Evolutionary conservation across 2,329 filamentous ascomycete species (phyloP).

Genomic region (Pseudocercospora cruenta): DNA sequence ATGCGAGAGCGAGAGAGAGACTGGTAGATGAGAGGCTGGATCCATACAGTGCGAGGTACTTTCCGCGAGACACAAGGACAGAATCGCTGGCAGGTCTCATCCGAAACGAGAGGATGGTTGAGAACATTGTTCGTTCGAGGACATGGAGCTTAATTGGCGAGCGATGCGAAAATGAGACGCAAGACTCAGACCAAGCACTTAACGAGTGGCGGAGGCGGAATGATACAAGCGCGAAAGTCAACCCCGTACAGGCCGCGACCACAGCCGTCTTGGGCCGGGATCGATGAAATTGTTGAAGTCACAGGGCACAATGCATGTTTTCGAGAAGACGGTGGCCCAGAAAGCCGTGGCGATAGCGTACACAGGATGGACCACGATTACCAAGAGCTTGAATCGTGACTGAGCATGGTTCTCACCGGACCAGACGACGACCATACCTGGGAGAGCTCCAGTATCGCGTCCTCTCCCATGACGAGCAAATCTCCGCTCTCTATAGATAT

Average conservation of each 20-base stretch:
- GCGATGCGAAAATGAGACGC: slow-evolving; percentile 66
- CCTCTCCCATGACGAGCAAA: neutral
- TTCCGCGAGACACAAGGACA: slow-evolving; percentile 76
- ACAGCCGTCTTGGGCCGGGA: neutral
- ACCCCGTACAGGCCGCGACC: neutral
- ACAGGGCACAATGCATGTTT: neutral
- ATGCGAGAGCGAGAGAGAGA: slow-evolving; percentile 68
- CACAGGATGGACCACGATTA: neutral
- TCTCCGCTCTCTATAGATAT: neutral
- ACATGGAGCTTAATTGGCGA: slow-evolving; percentile 81
- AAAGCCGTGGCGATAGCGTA: neutral
- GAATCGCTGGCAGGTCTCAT: slow-evolving; percentile 75
- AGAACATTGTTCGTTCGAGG: slow-evolving; percentile 76
- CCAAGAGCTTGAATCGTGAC: neutral
- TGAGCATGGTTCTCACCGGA: neutral
- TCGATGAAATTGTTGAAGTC: neutral
- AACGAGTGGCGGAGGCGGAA: slow-evolving; percentile 60
- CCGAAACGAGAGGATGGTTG: slow-evolving; percentile 74
- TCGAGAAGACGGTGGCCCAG: too few relatives aligned
- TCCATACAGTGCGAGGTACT: slow-evolving; percentile 85
- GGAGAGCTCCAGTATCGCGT: neutral
- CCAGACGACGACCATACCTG: neutral
- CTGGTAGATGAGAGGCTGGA: slow-evolving; percentile 87
- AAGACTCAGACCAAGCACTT: slow-evolving; percentile 66
- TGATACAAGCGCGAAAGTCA: neutral